phyloP scores from a whole-genome alignment of 805 yeast genomes.

The Ogataea glucozyma region DNA sequence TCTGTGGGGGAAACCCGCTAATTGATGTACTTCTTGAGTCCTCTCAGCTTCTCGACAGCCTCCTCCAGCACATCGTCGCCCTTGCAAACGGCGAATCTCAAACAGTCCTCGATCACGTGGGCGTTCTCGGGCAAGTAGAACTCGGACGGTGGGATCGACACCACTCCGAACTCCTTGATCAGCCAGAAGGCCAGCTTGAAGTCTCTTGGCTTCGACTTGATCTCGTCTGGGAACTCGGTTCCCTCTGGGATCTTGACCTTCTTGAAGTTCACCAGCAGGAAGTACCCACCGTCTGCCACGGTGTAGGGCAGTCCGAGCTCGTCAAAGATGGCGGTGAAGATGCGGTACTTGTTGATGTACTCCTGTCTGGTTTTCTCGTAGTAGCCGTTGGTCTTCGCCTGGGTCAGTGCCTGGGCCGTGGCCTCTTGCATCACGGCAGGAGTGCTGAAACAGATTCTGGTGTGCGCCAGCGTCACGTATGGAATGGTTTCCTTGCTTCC shows the following conservation, averaged over 20 bases:
- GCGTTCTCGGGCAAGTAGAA: conserved; percentile 75
- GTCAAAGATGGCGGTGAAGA: conserved; percentile 77
- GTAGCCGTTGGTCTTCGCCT: conserved; percentile 63
- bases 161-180: conserved; percentile 89
- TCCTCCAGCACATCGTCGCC: conserved; percentile 77
- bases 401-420: conserved; percentile 70
- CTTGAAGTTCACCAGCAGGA: conserved; percentile 82
- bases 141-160: conserved; percentile 97
- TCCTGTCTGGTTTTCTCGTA: conserved; percentile 67
- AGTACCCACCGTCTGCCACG: conserved; percentile 90
- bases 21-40: conserved; percentile 62
- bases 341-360: conserved; percentile 70
- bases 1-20: too few species aligned
- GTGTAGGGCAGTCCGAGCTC: conserved; percentile 89
- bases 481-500: conserved; percentile 82
- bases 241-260: conserved; percentile 77
- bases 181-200: conserved; percentile 91
- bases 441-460: conserved; percentile 87
- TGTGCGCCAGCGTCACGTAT: conserved; percentile 85
- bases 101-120: conserved; percentile 73
- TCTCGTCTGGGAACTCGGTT: conserved; percentile 63
- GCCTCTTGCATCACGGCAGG: conserved; percentile 95
- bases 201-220: conserved; percentile 72
- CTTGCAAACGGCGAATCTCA: conserved; percentile 96
- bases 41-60: conserved; percentile 75